Evolutionary conservation across 2,329 filamentous ascomycete species (phyloP), one percentile per base, ranked within the genome.

Genomic region (Paraphoma chrysanthemicola): DNA sequence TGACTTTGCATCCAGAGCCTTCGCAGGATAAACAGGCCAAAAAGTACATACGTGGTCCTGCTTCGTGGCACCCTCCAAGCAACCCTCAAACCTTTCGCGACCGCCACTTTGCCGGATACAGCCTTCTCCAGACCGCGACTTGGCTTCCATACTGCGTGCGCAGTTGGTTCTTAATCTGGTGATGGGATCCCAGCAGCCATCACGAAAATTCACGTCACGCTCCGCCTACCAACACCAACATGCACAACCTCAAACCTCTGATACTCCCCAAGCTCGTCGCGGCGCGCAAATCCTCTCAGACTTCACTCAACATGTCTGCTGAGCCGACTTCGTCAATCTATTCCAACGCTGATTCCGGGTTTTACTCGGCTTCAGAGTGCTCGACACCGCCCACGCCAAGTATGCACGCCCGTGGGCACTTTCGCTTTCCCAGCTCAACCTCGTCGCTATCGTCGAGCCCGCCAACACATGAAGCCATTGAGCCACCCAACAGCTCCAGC

Each of bases 311-410:
- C 55, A 71, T 74, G 72, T 59, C 66, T 43, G 54, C 67, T 50
- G 70, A 76, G 11, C 71, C 67, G 17, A 64, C 72, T 31, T 62
- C 63, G 5, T 76, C 73, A 4, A 59, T 76, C 29, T 69, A 71
- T 54, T 74, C 73, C 31, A 74, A 62, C 54, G 63, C 71, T 54
- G 72, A 76, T 53, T 77, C 75, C 57, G 71, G 71, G 17, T 75
- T 75, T 62, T 75, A 73, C 63, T 87, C 84, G 16, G 82, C 82
- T 10, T 92, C 90, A 17, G 90, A 90, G 64, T 81, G 88, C 63
- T 85, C 87, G 11, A 89, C 90, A 17, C 90, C 90, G 49, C 79
- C 88, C 38, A 91, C 89, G 42, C 89, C 90, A 18, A 90, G 88
- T 16, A 91, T 90, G 70, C 89, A 88, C 47, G 66, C 72, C 46